Evolutionary conservation across 805 yeast species (phyloP).

Genomic region (Lachancea kluyveri): DNA sequence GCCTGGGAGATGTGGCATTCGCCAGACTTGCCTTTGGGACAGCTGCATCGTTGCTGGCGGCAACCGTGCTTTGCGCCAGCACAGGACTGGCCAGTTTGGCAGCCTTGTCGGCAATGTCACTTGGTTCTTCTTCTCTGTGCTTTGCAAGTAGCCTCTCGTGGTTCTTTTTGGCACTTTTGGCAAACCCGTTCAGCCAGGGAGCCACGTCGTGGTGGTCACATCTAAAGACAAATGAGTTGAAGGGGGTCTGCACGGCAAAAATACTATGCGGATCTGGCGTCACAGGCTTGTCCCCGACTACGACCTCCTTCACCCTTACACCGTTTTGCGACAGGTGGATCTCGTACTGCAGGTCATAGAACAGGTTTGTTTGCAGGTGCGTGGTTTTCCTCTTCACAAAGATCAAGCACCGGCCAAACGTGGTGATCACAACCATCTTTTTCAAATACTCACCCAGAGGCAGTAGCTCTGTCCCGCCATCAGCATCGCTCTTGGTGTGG

Average conservation of each 20-base stretch:
- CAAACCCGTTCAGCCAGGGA: constrained; percentile 53
- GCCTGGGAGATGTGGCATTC: constrained; percentile 3
- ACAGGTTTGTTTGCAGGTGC: constrained; percentile 26
- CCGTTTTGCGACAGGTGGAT: constrained; percentile 48
- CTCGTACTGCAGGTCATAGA: constrained; percentile 45
- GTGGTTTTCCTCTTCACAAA: constrained; percentile 38
- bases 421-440: constrained; percentile 52
- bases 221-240: constrained; percentile 50
- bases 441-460: constrained; percentile 34
- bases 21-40: constrained; percentile 2
- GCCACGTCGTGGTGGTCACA: constrained; percentile 45
- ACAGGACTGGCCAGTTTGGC: constrained; percentile 16
- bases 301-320: constrained; percentile 53
- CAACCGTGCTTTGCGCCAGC: constrained; percentile 3
- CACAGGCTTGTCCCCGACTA: constrained; percentile 30
- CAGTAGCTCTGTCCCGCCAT: constrained; percentile 12
- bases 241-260: constrained; percentile 54
- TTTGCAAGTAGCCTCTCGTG: constrained; percentile 39
- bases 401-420: constrained; percentile 56
- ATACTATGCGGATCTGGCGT: constrained; percentile 24
- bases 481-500: constrained; percentile 13
- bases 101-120: constrained; percentile 14
- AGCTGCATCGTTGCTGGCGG: constrained; percentile 4
- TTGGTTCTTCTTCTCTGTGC: constrained; percentile 9
- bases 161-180: constrained; percentile 41